Percentiles rank a stretch among this genome's conserved stretches.
Evolutionary conservation across 1,284 basidiomycete genomes (phyloP).

Genomic region (Coriolopsis trogii): DNA sequence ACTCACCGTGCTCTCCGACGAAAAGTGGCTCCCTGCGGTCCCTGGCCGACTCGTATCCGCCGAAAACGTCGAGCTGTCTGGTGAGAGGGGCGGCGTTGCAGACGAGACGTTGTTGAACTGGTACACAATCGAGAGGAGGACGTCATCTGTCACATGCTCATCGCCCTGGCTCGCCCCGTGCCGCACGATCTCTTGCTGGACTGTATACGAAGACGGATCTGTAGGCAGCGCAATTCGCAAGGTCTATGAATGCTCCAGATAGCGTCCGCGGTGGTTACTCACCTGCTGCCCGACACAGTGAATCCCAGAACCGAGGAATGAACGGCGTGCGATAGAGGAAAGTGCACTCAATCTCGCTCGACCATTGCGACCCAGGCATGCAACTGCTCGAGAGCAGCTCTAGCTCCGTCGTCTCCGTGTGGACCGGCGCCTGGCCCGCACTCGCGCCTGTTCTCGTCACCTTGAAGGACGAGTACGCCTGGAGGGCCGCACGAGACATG

Average conservation of each 20-base stretch:
- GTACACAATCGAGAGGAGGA: conserved; percentile 31
- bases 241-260: background rate
- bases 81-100: conserved; percentile 28
- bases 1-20: conserved; percentile 30
- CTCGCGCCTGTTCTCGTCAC: conserved; percentile 43
- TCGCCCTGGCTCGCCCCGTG: conserved; percentile 8
- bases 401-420: conserved; percentile 53
- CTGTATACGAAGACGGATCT: conserved; percentile 63
- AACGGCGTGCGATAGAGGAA: conserved; percentile 62
- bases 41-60: conserved; percentile 19
- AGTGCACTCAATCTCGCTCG: conserved; percentile 35
- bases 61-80: conserved; percentile 23
- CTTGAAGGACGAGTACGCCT: conserved; percentile 56
- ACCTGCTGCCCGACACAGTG: conserved; percentile 56
- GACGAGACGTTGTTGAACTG: conserved; percentile 28
- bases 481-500: conserved; percentile 47
- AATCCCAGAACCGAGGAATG: conserved; percentile 64
- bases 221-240: conserved; percentile 4
- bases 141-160: conserved; percentile 20
- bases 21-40: conserved; percentile 29
- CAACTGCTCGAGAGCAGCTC: conserved; percentile 32
- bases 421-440: conserved; percentile 43
- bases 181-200: conserved; percentile 55
- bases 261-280: conserved; percentile 31
- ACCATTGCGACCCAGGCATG: conserved; percentile 35